Percentiles rank a stretch among this genome's conserved stretches.
These are phyloP conservation scores for Chenopodium album DNA, from an alignment of 148 eudicot species.

Conservation along the genomic window DNA sequence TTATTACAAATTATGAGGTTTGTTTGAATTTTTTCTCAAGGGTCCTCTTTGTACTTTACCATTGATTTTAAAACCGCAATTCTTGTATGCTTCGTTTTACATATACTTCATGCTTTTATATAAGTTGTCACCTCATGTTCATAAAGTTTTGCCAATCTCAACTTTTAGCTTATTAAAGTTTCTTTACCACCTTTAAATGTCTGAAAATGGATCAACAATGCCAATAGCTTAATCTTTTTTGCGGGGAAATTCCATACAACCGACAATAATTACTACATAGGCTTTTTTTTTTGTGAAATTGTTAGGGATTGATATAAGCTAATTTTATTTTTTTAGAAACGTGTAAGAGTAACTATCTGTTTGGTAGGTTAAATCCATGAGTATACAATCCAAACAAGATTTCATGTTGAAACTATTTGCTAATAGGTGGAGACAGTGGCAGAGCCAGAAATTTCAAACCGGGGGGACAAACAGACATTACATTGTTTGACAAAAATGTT, in stretches of 20 bases:
- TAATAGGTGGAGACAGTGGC: no score
- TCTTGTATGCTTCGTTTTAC: not conserved
- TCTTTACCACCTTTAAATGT: not conserved
- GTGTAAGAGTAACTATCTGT: not conserved
- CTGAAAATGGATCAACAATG: not conserved
- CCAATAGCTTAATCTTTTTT: not conserved
- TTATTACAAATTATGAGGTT: conserved; percentile 93
- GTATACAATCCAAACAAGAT: no score
- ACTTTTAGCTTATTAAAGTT: not conserved
- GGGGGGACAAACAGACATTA: no score
- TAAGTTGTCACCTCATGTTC: not conserved
- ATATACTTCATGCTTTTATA: not conserved
- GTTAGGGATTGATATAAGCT: not conserved
- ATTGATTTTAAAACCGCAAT: not conserved
- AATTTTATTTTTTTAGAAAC: not conserved
- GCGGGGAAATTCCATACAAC: not conserved
- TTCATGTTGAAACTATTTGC: no score
- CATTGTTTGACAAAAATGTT: no score
- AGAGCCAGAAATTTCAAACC: no score
- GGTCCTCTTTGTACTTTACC: not conserved
- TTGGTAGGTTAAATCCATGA: not conserved
- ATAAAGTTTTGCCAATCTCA: not conserved
- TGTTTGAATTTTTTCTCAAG: not conserved
- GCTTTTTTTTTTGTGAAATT: not conserved
- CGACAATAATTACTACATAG: no score